Percentiles rank a stretch among this genome's conserved stretches.
Evolutionary conservation across 495 filamentous ascomycete species (phyloP).

Genomic region (Hyphodiscus hymeniophilus): DNA sequence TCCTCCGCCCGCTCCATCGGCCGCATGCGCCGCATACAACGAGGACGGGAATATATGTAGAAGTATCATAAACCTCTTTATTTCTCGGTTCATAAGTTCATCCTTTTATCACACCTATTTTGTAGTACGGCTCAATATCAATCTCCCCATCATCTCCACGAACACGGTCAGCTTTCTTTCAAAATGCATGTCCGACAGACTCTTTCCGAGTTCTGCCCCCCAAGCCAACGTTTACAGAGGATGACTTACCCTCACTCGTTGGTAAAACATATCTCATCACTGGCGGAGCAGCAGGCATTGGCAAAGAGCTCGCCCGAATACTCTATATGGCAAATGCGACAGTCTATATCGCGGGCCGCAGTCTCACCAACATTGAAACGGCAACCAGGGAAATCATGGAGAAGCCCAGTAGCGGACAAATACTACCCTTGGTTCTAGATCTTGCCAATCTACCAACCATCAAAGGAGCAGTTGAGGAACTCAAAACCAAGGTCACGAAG

Average conservation of each 20-base stretch:
- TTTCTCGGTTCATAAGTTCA: too few relatives aligned
- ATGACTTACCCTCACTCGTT: conserved; percentile 1
- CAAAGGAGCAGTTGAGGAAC: conserved; percentile 35
- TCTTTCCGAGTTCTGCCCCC: conserved; percentile 14
- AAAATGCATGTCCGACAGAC: too few relatives aligned
- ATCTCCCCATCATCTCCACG: too few relatives aligned
- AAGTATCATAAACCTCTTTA: too few relatives aligned
- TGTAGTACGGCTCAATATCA: too few relatives aligned
- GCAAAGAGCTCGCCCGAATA: conserved; percentile 32
- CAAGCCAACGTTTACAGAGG: conserved; percentile 4
- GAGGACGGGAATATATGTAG: too few relatives aligned
- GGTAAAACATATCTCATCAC: conserved; percentile 15
- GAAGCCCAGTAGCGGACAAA: conserved; percentile 17
- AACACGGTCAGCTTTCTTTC: too few relatives aligned
- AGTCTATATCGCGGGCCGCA: conserved; percentile 43
- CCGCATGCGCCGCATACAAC: too few relatives aligned
- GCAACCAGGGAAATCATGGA: conserved; percentile 24
- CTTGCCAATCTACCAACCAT: conserved; percentile 43
- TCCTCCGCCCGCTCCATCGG: too few relatives aligned
- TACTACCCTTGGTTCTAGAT: conserved; percentile 37
- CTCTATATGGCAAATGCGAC: conserved; percentile 37
- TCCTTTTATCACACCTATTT: too few relatives aligned
- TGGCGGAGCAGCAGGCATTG: conserved; percentile 12
- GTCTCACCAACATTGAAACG: conserved; percentile 22
- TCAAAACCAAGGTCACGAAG: conserved; percentile 29